Conservation (phyloP, 495 filamentous ascomycete genomes). For the Choiromyces venosus region DNA sequence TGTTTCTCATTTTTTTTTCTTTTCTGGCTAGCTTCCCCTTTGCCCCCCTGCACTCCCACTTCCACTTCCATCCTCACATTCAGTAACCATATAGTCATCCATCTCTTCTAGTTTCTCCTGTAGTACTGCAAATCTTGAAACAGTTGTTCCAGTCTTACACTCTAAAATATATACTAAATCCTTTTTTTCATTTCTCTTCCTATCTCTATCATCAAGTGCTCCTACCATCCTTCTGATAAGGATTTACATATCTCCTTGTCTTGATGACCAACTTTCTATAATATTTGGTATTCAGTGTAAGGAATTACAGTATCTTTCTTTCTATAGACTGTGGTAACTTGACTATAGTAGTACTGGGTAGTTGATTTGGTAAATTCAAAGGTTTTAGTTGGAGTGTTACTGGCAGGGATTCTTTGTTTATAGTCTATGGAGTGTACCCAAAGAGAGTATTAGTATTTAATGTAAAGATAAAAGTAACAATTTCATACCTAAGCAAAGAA, state of each 20-base stretch:
- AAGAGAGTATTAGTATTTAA: no score
- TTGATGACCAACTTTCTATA: neutral
- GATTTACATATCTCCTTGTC: neutral
- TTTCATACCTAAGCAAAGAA: conserved; percentile 10
- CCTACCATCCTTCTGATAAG: neutral
- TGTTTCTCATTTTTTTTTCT: neutral
- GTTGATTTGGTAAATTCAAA: conserved; percentile 14
- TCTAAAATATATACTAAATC: conserved; percentile 7
- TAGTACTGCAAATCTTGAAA: no score
- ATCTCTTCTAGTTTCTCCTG: no score
- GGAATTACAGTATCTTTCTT: neutral
- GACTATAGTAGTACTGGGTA: no score
- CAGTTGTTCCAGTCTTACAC: neutral
- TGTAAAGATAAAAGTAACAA: conserved; percentile 4
- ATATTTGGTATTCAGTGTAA: neutral
- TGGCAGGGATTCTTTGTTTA: neutral
- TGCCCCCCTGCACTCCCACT: neutral
- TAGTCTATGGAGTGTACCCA: conserved; percentile 7
- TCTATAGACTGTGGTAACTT: conserved; percentile 5
- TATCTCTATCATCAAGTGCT: neutral
- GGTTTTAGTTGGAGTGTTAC: neutral
- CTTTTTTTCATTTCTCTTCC: conserved; percentile 9
- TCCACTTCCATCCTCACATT: neutral
- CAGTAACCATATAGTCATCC: no score
- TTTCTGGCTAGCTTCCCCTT: neutral